Evolutionary conservation across 2,329 filamentous ascomycete genomes (phyloP), one percentile per base, ranked within the genome.

Genomic region (Ascochyta pisi): DNA sequence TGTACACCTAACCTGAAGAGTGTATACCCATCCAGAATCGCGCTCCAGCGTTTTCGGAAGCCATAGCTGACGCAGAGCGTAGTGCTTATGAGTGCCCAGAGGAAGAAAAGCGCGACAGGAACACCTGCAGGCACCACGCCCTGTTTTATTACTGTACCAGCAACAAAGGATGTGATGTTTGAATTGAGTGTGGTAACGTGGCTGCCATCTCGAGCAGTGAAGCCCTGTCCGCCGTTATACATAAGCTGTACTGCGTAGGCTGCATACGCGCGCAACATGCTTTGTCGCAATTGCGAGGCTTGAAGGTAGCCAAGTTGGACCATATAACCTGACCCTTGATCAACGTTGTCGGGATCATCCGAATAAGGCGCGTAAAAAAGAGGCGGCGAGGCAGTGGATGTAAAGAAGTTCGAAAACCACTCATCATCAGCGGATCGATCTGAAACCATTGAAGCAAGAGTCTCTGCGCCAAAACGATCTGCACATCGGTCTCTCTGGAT

Each of bases 191-290:
- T 40, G 10, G 23, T 22, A 3, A 56, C 16, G 2, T 50, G 39
- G 15, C 33, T 53, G 19, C 45, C 52, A 16, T 48, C 40, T 4
- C 35, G 23, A 10, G 34, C 31, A 6, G 49, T 54, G n/a, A 46
- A 60, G 40, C 37, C 52, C n/a, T 54, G 52, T 1, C 57, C 45
- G 16, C 45, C 49, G 9, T 56, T 60, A 31, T 53, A 60, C 49
- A 56, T 47, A 4, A 54, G 39, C 16, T 56, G 45, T 7, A 45
- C 16, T 2, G 57, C 57, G 23, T 60, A 60, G 6, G 49, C 35
- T 6, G 48, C 26, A n/a, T 47, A 48, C 1, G 52, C 48, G 6
- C 41, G 38, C 22, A 56, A 23, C 37, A 56, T 34, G 26, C 52
- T 56, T 19, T 42, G 35, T 5, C 49, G 29, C 2, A 56, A 39